Evolutionary conservation across 192 early-diverging fungal genomes (phyloP), one percentile per base, ranked within the genome.

Genomic region (Coemansia sp.): DNA sequence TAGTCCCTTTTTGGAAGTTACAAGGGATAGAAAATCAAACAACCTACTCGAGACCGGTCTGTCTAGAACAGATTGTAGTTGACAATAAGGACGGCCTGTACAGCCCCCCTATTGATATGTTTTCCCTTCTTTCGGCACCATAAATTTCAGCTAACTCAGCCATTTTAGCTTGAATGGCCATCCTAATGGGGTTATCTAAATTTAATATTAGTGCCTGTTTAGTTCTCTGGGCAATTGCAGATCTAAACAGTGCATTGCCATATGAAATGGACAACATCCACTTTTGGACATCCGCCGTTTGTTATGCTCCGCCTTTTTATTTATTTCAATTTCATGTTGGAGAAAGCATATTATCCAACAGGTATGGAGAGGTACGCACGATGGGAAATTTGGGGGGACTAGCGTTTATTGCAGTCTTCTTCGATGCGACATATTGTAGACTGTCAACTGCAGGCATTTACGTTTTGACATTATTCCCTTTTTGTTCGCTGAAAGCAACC

Each of bases 151-250:
- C 25, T 52, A 52, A 11, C 49, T 52, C 20, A 25, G 49, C 49
- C 49, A 52, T 52, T 52, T 14, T 11, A 25, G 5, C 9, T 29
- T 22, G 49, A 7, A 52, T 25, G 23, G 1, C 22, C 15, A 7
- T 25, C 49, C 48, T 46, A 46, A 46, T n/a, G 43, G 13, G 43
- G 17, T 9, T 23, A 6, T 9, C 48, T 11, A 23, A 5, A 23
- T 50, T 50, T 50, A 50, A 50, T 50, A 50, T 50, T 50, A 50
- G 48, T 23, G 23, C 48, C 22, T 5, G 22, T 50, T 23, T 50
- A 50, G 48, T 50, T 23, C 8, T 23, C 11, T 23, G n/a, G 8
- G 20, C 13, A 0, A 9, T 23, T 50, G 48, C 22, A 10, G 48
- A 23, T 50, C 22, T 50, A 20, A 23, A 5, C 0, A n/a, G 3